These are phyloP conservation scores for Leishmania arabica DNA, from an alignment of 208 protist species.

Conservation along the genomic window DNA sequence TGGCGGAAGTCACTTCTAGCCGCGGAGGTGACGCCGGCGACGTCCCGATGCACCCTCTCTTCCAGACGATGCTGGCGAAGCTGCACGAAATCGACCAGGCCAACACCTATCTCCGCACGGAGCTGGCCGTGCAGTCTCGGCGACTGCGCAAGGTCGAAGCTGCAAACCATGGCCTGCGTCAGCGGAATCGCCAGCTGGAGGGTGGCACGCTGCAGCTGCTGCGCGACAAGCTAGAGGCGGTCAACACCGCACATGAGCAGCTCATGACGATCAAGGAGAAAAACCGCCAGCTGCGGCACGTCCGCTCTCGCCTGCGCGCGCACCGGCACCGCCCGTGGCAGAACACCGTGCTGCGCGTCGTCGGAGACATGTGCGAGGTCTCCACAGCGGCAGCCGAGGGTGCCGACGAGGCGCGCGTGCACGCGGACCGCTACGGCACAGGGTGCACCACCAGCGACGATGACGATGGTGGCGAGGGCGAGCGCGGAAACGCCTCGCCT, in stretches of 20 bases:
- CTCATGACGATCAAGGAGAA: conserved; percentile 58
- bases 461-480: background rate
- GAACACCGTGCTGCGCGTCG: conserved; percentile 63
- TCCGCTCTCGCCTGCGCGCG: conserved; percentile 81
- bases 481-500: background rate
- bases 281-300: conserved; percentile 57
- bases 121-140: conserved; percentile 72
- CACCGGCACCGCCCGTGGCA: conserved; percentile 86
- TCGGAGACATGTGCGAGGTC: conserved; percentile 70
- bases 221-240: conserved; percentile 67
- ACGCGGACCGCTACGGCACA: conserved; percentile 26
- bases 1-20: background rate
- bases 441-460: background rate
- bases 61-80: conserved; percentile 76
- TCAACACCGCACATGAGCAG: conserved; percentile 80
- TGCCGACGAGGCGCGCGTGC: conserved; percentile 53
- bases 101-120: conserved; percentile 68
- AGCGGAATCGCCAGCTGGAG: conserved; percentile 60
- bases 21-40: background rate
- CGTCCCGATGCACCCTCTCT: conserved; percentile 29
- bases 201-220: conserved; percentile 51
- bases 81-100: conserved; percentile 79
- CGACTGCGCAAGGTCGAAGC: conserved; percentile 67
- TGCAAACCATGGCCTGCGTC: conserved; percentile 54
- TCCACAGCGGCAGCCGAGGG: conserved; percentile 64